These are phyloP conservation scores for Ogataea wickerhamii DNA, from an alignment of 805 yeast species.

Conservation along the genomic window DNA sequence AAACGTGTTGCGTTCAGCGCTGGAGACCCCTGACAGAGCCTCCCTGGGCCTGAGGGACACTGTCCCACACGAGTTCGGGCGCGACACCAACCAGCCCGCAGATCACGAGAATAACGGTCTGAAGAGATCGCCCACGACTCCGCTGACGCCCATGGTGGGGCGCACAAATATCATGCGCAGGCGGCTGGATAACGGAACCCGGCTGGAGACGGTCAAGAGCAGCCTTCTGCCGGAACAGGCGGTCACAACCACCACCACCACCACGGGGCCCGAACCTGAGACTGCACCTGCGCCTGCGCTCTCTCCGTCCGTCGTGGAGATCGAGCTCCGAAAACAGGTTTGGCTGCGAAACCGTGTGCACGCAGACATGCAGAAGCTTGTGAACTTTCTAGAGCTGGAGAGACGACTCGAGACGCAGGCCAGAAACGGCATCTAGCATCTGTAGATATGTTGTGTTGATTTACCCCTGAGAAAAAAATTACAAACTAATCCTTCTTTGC, in stretches of 20 bases:
- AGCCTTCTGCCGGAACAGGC: neutral
- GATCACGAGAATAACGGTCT: conserved; percentile 7
- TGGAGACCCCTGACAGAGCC: neutral
- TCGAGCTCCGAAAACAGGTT: conserved; percentile 10
- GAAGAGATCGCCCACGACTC: conserved; percentile 33
- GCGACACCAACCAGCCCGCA: neutral
- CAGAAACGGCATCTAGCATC: neutral
- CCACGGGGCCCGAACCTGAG: neutral
- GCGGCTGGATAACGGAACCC: conserved; percentile 12
- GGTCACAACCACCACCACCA: neutral
- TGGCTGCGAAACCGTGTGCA: conserved; percentile 20
- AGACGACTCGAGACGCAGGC: conserved; percentile 10
- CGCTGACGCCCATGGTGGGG: conserved; percentile 29
- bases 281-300: neutral
- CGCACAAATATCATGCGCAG: conserved; percentile 26
- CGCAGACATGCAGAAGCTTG: conserved; percentile 9
- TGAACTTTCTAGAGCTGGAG: conserved; percentile 24
- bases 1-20: no score
- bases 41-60: no score
- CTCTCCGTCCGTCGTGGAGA: neutral
- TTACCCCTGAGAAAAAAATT: no score
- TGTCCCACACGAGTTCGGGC: neutral
- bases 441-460: no score
- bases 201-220: conserved; percentile 2
- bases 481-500: no score